Evolutionary conservation across 192 early-diverging fungal genomes (phyloP).

Genomic region (Rhizoclosmatium sp.): DNA sequence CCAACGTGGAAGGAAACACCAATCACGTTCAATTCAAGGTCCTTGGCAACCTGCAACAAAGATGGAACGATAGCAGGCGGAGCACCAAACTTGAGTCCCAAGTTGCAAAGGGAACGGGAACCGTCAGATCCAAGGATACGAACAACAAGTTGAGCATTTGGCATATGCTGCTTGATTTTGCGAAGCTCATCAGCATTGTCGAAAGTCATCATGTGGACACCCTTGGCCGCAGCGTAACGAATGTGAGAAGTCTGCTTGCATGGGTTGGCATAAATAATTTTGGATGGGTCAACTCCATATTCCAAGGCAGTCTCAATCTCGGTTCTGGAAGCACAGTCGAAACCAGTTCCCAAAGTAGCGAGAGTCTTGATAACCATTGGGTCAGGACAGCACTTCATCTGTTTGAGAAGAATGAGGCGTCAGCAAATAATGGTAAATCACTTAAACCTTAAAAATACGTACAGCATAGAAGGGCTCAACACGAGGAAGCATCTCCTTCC

Average conservation of each 20-base stretch:
- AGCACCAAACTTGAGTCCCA: constrained; percentile 98
- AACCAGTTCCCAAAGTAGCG: constrained; percentile 83
- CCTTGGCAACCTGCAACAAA: constrained; percentile 78
- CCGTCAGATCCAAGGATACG: constrained; percentile 92
- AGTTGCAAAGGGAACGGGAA: constrained; percentile 87
- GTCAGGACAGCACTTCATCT: constrained; percentile 98
- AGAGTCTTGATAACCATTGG: constrained; percentile 82
- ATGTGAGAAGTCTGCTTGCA: constrained; percentile 98
- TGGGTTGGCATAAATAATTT: constrained; percentile 99
- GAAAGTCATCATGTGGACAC: constrained; percentile 96
- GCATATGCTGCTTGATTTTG: constrained; percentile 87
- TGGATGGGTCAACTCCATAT: constrained; percentile 71
- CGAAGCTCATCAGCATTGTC: constrained; percentile 97
- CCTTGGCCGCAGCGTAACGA: constrained; percentile 77
- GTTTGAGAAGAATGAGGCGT: constrained; percentile 48
- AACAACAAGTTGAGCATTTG: constrained; percentile 87
- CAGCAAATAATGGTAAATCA: constrained; percentile 6
- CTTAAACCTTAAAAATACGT: constrained; percentile 40
- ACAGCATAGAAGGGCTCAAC: constrained; percentile 95
- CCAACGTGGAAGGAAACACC: constrained; percentile 97
- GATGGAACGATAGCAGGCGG: constrained; percentile 68
- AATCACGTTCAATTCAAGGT: constrained; percentile 85
- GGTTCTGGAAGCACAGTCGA: constrained; percentile 93
- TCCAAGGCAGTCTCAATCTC: constrained; percentile 88
- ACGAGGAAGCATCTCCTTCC: constrained; percentile 83